Evolutionary conservation across 1,139 yeast species (phyloP), one percentile per base, ranked within the genome.

Genomic region (Saccharomyces hybrid): DNA sequence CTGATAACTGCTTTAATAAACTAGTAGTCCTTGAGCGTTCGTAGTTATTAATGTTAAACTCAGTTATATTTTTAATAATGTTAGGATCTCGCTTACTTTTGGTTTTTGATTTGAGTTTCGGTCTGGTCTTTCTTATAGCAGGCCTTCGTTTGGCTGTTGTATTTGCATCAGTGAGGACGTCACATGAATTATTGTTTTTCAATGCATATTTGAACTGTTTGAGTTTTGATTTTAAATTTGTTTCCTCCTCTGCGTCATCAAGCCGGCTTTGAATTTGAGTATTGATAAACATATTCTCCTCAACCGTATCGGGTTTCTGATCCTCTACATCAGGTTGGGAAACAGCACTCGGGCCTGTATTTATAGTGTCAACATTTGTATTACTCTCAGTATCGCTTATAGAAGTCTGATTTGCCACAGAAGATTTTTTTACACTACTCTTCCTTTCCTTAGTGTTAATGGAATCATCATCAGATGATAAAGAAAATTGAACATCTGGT

Each of bases 241-340:
- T 41, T n/a, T 64, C 62, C 16, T 55, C 55, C 32, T 62, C 64
- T 6, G 51, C 52, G 16, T 64, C 69, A 55, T 68, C 71, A 25
- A 68, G 49, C 31, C 61, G 52, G 38, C 68, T 56, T 55, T 68
- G 72, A n/a, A 68, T 60, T 51, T 68, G 72, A 6, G 72, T 68
- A 31, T 60, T 65, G 4, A 68, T 55, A 34, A 68, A 61, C 6
- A 67, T 56, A 9, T 49, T 42, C 13, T 53, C 57, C 1, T 47
- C 54, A 30, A 4, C 41, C 5, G 14, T 8, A 16, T 28, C 41
- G 5, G n/a, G 13, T n/a, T 26, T n/a, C 5, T 5, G 23, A 16
- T 2, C 20, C 20, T 16, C 20, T 23, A n/a, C 7, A 30, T 14
- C 5, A 28, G 31, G 13, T 5, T 27, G 26, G 6, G 28, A 46